Evolutionary conservation across 495 filamentous ascomycete genomes (phyloP).

Genomic region (Penicillium alfredii): DNA sequence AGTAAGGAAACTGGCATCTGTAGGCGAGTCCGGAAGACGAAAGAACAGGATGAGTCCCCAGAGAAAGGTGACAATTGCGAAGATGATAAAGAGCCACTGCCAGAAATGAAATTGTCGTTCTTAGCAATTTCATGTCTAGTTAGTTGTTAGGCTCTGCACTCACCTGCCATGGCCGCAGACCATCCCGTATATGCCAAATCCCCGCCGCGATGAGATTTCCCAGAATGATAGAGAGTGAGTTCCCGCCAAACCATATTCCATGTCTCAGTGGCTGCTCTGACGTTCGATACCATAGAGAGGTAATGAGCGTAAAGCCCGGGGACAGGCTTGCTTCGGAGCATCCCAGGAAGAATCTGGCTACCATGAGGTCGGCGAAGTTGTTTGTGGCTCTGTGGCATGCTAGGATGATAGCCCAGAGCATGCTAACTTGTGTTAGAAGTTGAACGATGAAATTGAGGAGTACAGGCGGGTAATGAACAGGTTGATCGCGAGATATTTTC

Average conservation of each 20-base stretch:
- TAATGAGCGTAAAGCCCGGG: conserved; percentile 19
- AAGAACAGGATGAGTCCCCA: conserved; percentile 34
- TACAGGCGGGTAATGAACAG: conserved; percentile 33
- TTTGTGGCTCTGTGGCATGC: conserved; percentile 43
- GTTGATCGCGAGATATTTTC: conserved; percentile 44
- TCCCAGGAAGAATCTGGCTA: conserved; percentile 44
- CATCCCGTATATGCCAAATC: conserved; percentile 17
- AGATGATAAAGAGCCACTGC: conserved; percentile 23
- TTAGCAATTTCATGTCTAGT: not conserved
- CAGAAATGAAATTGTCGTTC: not conserved
- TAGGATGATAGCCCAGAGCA: conserved; percentile 37
- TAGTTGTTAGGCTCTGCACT: not conserved
- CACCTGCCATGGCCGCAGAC: conserved; percentile 19
- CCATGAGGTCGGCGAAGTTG: conserved; percentile 42
- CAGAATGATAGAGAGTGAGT: conserved; percentile 18
- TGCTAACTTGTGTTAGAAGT: conserved; percentile 8
- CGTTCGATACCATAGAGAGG: conserved; percentile 39
- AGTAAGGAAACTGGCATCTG: conserved; percentile 37
- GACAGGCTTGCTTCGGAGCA: conserved; percentile 43
- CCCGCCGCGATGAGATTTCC: conserved; percentile 20
- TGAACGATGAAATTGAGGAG: not conserved
- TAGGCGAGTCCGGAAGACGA: conserved; percentile 43
- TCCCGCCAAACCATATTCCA: conserved; percentile 44
- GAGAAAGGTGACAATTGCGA: conserved; percentile 28
- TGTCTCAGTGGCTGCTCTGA: conserved; percentile 47